phyloP scores from a whole-genome alignment of 768 basidiomycete species.

The Mycena metata region DNA sequence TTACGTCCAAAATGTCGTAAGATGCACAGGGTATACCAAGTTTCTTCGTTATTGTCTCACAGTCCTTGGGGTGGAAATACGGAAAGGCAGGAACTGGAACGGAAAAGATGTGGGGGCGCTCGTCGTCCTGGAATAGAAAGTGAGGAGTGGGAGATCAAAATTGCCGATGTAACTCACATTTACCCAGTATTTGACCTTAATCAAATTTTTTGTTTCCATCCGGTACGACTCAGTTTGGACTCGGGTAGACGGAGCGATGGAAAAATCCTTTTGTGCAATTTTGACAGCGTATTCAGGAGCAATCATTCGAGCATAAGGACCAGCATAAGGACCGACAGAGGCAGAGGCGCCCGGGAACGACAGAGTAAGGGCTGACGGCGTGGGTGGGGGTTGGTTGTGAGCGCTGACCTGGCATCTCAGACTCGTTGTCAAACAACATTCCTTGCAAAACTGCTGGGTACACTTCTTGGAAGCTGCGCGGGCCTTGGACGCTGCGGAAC shows the following conservation, averaged over 20 bases:
- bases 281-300: not conserved
- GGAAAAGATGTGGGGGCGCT: no score
- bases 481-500: no score
- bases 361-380: no score
- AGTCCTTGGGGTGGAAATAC: constrained; percentile 11
- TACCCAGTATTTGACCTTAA: not conserved
- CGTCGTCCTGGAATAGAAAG: no score
- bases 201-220: not conserved
- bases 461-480: not conserved
- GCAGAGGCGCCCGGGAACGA: no score
- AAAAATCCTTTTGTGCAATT: not conserved
- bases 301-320: not conserved
- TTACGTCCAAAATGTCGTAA: not conserved
- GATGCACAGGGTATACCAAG: not conserved
- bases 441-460: constrained; percentile 15
- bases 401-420: not conserved
- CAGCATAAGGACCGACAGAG: not conserved
- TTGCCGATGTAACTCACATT: not conserved
- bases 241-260: not conserved
- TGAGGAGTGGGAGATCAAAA: not conserved
- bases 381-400: no score
- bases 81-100: not conserved
- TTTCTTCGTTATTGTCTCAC: not conserved
- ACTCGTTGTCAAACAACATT: not conserved
- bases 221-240: constrained; percentile 1